Conservation (phyloP, 2,329 filamentous ascomycete species). For the Pseudocercospora vitis region DNA sequence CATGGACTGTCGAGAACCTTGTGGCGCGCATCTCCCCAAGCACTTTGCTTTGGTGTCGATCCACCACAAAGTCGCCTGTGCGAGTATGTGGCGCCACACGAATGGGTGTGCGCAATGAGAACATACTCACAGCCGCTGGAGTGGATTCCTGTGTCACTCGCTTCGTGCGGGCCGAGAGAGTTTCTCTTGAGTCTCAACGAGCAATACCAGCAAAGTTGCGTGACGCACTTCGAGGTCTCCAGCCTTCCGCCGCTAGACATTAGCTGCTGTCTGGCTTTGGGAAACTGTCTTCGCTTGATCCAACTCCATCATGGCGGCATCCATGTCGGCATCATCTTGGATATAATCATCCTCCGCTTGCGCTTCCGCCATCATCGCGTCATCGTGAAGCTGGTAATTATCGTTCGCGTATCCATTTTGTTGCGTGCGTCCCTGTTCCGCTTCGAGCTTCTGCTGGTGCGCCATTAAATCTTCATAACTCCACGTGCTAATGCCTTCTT, state of each 20-base stretch:
- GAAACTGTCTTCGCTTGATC: slow-evolving; percentile 19
- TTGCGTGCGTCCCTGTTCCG: slow-evolving; percentile 65
- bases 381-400: slow-evolving; percentile 42
- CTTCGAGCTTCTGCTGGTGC: slow-evolving; percentile 73
- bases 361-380: slow-evolving; percentile 37
- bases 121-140: no score
- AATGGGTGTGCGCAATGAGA: no score
- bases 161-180: no score
- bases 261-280: neutral
- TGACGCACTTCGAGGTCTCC: no score
- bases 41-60: no score
- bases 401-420: slow-evolving; percentile 50
- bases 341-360: slow-evolving; percentile 35
- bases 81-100: no score
- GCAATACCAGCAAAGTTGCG: no score
- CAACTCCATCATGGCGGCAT: slow-evolving; percentile 41
- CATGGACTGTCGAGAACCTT: no score
- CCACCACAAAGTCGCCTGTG: no score
- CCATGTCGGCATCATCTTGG: slow-evolving; percentile 39
- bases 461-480: slow-evolving; percentile 72
- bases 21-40: no score
- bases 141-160: no score
- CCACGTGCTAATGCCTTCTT: slow-evolving; percentile 94
- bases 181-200: no score
- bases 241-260: neutral